These are phyloP conservation scores for Bryoerythrophyllum caledonicum DNA, from an alignment of 225 moss, liverwort and hornwort genomes.

Conservation along the genomic window DNA sequence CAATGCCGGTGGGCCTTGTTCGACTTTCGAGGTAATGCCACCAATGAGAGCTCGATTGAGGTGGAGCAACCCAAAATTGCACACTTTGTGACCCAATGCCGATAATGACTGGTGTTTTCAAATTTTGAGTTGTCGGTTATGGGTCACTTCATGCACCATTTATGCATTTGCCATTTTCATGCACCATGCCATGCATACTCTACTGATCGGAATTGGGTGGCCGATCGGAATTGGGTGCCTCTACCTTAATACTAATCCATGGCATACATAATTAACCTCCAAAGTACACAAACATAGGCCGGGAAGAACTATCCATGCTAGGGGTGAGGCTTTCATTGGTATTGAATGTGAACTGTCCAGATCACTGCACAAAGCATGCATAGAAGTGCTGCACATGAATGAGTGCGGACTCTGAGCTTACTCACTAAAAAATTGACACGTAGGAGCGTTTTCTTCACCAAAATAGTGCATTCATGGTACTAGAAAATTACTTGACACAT, in stretches of 20 bases:
- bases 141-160: too few species aligned
- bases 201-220: too few species aligned
- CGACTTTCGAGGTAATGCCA: too few species aligned
- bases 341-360: neutral
- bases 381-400: neutral
- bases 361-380: neutral
- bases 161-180: too few species aligned
- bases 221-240: too few species aligned
- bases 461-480: neutral
- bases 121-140: too few species aligned
- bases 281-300: neutral
- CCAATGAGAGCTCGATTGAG: too few species aligned
- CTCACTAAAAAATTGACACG: neutral
- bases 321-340: neutral
- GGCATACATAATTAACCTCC: neutral
- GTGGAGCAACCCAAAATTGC: too few species aligned
- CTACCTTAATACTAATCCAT: neutral
- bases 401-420: neutral
- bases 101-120: too few species aligned
- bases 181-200: too few species aligned
- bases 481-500: neutral
- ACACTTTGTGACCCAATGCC: too few species aligned
- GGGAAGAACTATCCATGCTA: neutral
- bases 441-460: neutral
- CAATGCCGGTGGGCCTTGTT: too few species aligned